A percentile compares a stretch with the other conserved stretches of the same genome.
Evolutionary conservation across 768 basidiomycete genomes (phyloP).

Genomic region (Leccinellum rugosiceps): DNA sequence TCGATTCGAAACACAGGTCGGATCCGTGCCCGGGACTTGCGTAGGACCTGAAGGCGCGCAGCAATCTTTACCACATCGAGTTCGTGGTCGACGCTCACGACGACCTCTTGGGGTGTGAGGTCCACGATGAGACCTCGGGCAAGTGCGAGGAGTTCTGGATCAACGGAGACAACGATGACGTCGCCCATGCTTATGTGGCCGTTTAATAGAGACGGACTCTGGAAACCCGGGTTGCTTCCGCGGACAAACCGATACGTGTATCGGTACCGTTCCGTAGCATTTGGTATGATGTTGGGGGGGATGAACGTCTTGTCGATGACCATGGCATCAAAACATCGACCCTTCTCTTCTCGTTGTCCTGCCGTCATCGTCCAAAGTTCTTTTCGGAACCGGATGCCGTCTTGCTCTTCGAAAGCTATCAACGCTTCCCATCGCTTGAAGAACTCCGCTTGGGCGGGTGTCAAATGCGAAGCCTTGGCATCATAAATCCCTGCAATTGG

Average conservation of each 20-base stretch:
- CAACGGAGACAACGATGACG: conserved; percentile 82
- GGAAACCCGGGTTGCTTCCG: conserved; percentile 14
- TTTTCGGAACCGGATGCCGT: conserved; percentile 76
- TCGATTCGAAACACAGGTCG: conserved; percentile 74
- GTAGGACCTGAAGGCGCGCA: conserved; percentile 32
- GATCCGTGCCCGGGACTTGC: conserved; percentile 10
- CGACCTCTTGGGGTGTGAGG: conserved; percentile 59
- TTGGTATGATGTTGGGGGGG: conserved; percentile 14
- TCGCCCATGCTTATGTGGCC: conserved; percentile 81
- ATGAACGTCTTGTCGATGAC: conserved; percentile 48
- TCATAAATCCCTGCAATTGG: conserved; percentile 68
- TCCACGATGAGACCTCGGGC: conserved; percentile 80
- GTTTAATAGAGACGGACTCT: conserved; percentile 48
- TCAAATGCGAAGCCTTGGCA: conserved; percentile 79
- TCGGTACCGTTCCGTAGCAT: conserved; percentile 63
- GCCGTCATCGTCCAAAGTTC: conserved; percentile 94
- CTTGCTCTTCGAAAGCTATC: conserved; percentile 83
- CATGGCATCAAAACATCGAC: conserved; percentile 86
- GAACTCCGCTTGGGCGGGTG: conserved; percentile 61
- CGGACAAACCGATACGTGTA: conserved; percentile 74
- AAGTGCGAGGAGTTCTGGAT: conserved; percentile 81
- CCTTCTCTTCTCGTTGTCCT: conserved; percentile 70
- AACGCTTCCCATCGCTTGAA: conserved; percentile 91
- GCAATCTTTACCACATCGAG: conserved; percentile 52
- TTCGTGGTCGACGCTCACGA: conserved; percentile 81